These are phyloP conservation scores for Stagonosporopsis cucurbitacearum DNA, from an alignment of 2,329 filamentous ascomycete species.

Conservation along the genomic window DNA sequence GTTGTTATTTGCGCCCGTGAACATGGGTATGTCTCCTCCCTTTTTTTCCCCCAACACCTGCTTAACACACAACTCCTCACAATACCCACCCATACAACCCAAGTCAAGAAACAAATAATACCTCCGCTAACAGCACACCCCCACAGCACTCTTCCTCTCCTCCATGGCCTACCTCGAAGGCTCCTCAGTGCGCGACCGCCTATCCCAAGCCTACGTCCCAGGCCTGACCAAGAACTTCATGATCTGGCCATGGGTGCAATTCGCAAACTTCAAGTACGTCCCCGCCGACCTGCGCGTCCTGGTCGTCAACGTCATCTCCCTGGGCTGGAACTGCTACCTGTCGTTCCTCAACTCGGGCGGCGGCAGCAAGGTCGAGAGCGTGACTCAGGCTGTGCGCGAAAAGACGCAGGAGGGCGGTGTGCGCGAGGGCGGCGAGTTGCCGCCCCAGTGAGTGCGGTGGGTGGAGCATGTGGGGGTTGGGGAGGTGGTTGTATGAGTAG, in stretches of 20 bases:
- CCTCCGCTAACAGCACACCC: not conserved
- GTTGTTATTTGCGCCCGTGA: constrained; percentile 79
- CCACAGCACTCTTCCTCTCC: constrained; percentile 69
- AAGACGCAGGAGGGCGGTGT: constrained; percentile 9
- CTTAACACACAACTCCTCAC: not conserved
- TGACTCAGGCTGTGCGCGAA: not conserved
- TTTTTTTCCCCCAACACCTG: not conserved
- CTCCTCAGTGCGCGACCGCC: constrained; percentile 67
- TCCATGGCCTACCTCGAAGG: constrained; percentile 87
- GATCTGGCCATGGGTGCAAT: constrained; percentile 86
- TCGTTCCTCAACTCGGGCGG: constrained; percentile 48
- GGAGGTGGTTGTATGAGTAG: no score
- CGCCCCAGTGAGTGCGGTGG: constrained; percentile 29
- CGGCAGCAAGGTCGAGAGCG: constrained; percentile 19
- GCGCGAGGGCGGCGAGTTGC: constrained; percentile 36
- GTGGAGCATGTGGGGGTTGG: no score
- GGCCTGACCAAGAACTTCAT: constrained; percentile 84
- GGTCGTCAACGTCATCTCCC: constrained; percentile 77
- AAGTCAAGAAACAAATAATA: no score
- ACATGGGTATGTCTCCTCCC: constrained; percentile 63
- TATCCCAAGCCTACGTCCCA: constrained; percentile 71
- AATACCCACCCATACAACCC: no score
- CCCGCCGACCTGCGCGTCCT: constrained; percentile 83
- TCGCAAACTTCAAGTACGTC: constrained; percentile 85
- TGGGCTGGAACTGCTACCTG: constrained; percentile 53